Base-by-base conservation (phyloP, 2,329 filamentous ascomycete genomes). In the Pestalotiopsis sp. region DNA sequence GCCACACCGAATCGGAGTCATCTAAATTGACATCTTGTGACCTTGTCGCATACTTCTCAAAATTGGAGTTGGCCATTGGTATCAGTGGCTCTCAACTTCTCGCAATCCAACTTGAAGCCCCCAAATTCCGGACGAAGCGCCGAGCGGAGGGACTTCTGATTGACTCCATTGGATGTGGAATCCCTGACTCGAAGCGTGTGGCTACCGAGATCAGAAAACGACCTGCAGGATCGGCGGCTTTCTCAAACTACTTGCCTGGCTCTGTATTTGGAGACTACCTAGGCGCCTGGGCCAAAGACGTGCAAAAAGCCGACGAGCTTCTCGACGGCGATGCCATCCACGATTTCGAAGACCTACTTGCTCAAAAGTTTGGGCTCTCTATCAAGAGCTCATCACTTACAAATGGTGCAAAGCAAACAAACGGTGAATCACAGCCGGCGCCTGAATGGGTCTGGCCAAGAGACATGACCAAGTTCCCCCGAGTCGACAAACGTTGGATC, bases 141-240 rank as follows among this genome's bases (percentile, higher is more conserved):
- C 86, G 86, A 52, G 81, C 83, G 1, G 86, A 89, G 65, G 90
- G 91, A 9, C 83, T 93, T 7, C 81, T 95, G 31, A 91, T 93
- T 41, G 92, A 95, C 76, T 92, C 92, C 0, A 88, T 95, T 67
- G 91, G 92, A 1, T 90, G 90, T 69, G 92, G 91, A 2, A 81
- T 87, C 4, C 74, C 83, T 1, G 78, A 80, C 12, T 74, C 81
- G 4, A 81, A 82, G 71, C 72, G 81, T 20, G 66, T 76, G 5
- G 81, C 82, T 70, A 25, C 68, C 25, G 38, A 80, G 76, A 61
- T 69, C 67, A 4, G 78, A 78, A 69, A 74, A 73, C 39, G 67
- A 67, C 78, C 79, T 4, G 75, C 75, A 2, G 68, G 76, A 6
- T 62, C 73, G 4, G 80, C 78, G 0, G 72, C 78, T 41, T 81